Percentiles rank a stretch among this genome's conserved stretches.
phyloP scores from a whole-genome alignment of 2,329 filamentous ascomycete genomes.

The Penicillium sp. region DNA sequence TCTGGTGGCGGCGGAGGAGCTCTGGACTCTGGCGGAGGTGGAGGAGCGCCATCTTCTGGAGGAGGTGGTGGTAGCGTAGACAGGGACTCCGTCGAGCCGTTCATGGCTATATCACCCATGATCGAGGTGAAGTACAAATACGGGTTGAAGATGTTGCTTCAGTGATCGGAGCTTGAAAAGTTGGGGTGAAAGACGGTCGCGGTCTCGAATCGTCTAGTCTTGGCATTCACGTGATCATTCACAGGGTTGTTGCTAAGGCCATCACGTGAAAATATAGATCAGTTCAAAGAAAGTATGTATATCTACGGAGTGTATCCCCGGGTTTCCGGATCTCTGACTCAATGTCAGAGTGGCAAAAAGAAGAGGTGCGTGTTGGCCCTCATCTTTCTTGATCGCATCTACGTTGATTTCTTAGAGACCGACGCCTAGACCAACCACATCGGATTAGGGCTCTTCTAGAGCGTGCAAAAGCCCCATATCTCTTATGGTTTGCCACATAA shows the following conservation, averaged over 20 bases:
- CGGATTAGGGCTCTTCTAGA: background rate
- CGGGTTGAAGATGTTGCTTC: constrained; percentile 1
- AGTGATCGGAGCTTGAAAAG: constrained; percentile 3
- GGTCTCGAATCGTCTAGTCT: constrained; percentile 27
- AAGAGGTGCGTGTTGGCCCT: too few species aligned
- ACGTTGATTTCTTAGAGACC: too few species aligned
- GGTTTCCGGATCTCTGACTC: too few species aligned
- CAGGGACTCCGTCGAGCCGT: constrained; percentile 29
- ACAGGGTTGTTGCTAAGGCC: background rate
- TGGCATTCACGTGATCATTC: background rate
- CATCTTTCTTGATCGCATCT: too few species aligned
- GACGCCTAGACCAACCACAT: background rate
- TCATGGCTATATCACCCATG: constrained; percentile 42
- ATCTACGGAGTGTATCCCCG: too few species aligned
- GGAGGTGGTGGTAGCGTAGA: constrained; percentile 32
- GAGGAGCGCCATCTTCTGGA: constrained; percentile 43
- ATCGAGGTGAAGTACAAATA: constrained; percentile 13
- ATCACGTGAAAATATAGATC: background rate
- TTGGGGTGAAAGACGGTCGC: constrained; percentile 12
- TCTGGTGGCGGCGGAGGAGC: constrained; percentile 51
- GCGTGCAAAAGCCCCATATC: too few species aligned
- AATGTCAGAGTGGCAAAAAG: too few species aligned
- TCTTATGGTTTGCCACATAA: too few species aligned
- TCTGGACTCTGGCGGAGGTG: constrained; percentile 42
- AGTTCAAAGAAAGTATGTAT: background rate